Evolutionary conservation across 352 stramenopile genomes (phyloP).

Genomic region (Phytophthora cryptogea): DNA sequence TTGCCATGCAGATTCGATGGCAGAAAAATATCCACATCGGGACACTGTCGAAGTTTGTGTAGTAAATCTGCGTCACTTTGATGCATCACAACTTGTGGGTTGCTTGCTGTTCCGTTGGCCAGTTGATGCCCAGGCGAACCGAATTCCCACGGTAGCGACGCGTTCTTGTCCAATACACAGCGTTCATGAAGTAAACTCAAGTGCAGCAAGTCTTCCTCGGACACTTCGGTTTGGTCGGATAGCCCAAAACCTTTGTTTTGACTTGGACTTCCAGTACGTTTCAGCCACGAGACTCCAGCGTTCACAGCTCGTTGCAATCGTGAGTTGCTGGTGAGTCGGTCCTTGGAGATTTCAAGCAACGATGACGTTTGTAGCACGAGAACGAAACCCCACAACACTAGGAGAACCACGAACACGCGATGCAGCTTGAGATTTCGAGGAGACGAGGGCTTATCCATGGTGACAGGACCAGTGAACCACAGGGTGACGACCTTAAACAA

Average conservation of each 20-base stretch:
- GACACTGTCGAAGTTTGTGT: constrained; percentile 39
- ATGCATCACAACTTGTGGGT: constrained; percentile 27
- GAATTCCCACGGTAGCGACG: constrained; percentile 36
- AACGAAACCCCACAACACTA: constrained; percentile 23
- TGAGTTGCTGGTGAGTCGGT: constrained; percentile 8
- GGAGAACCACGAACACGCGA: constrained; percentile 20
- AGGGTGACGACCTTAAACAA: neutral
- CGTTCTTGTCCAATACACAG: constrained; percentile 27
- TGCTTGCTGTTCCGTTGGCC: constrained; percentile 20
- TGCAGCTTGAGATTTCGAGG: constrained; percentile 9
- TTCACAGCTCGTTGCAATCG: constrained; percentile 8
- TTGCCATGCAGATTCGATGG: constrained; percentile 39
- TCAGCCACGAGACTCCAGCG: constrained; percentile 11
- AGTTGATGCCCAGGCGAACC: constrained; percentile 32
- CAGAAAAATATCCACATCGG: constrained; percentile 57
- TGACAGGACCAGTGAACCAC: neutral
- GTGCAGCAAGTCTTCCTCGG: constrained; percentile 30
- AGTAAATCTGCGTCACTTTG: constrained; percentile 29
- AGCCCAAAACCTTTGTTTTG: neutral
- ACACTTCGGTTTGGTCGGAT: constrained; percentile 17
- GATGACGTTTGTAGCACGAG: constrained; percentile 24
- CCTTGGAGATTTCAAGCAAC: constrained; percentile 13
- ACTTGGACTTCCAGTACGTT: constrained; percentile 1
- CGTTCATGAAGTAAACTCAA: constrained; percentile 40
- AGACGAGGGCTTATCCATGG: constrained; percentile 10